Base-by-base conservation (phyloP, 768 basidiomycete genomes). In the Glaciozyma antarctica region DNA sequence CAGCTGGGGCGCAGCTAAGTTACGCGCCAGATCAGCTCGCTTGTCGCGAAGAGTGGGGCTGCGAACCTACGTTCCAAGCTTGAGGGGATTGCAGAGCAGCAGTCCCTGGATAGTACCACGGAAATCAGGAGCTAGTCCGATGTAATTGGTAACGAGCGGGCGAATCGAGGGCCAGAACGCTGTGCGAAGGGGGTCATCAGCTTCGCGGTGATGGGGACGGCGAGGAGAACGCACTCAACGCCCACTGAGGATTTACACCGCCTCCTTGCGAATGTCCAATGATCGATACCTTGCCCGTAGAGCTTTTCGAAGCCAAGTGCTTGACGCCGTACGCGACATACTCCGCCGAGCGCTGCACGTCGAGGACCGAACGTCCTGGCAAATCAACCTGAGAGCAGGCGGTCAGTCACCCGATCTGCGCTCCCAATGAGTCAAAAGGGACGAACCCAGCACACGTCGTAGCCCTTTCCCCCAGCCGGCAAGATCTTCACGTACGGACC, bases 371-470 rank as follows among this genome's bases (percentile, higher is more conserved):
- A 3, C 72, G 64, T 6, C 48, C 22, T 1, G 74, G 74, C 21
- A 73, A 64, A 43, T 67, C 63, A 41, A 64, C 22, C 41, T 58
- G 26, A 21, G 47, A 8, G 47, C 8, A 24, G 10, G n/a, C n/a
- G n/a, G 21, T 24, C n/a, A 24, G 49, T 9, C 10, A 10, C 10
- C n/a, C 15, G 3, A 1, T 10, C n/a, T 51, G n/a, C 13, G 10
- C 3, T 7, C 21, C 19, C 12, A 7, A 9, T n/a, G 12, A 5
- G 15, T 3, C n/a, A 9, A 3, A 55, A n/a, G 16, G 13, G 21
- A 45, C 41, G 63, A 58, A 72, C 65, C 65, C 70, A 74, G 57
- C 72, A 73, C 10, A 75, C 70, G 48, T 76, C 75, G 61, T 71
- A 75, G 5, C 70, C 71, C 9, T 51, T 34, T 51, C 70, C 71